Base-by-base conservation (phyloP, 306 rosid genomes). In the Medicago arabica region DNA sequence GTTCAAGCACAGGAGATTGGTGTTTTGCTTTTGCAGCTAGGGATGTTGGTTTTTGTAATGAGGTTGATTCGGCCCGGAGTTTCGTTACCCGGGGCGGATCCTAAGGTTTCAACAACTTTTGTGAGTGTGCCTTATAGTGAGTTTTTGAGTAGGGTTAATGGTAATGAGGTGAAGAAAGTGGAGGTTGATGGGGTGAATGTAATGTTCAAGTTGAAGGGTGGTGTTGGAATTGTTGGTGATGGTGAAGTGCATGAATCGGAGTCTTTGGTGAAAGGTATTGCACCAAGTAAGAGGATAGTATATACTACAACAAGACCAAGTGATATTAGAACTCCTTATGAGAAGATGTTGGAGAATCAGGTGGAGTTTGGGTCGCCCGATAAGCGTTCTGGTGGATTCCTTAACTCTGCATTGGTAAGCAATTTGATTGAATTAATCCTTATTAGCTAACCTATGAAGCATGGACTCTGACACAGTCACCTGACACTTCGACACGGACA, bases 301-400 rank as follows among this genome's bases (percentile, higher is more conserved):
- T 91, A 86, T 73, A 90, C 96, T 2, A 94, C 98, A 15, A 94
- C 97, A 3, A 88, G 98, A 78, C 98, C 98, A 0, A 86, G 73
- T 74, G 98, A 94, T 87, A 90, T 94, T 16, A 92, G 86, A 64
- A 83, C 98, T 15, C 98, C 98, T 0, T 94, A 94, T 50, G 98
- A 94, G 78, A 94, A 90, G 86, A 94, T 94, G 97, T 82, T 92
- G 77, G 97, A 92, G 49, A 90, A 94, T 89, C 89, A 82, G 46
- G 97, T 94, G 78, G 98, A 90, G 87, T 94, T 94, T 44, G 95
- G 96, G 31, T 91, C 97, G 4, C 97, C 98, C 1, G 98, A 94
- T 79, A 94, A 85, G 80, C 90, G 96, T 69, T 90, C 98, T 0
- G 91, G 93, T 14, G 98, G 98, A 55, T 87, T 91, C 85, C 83